Evolutionary conservation across 1,139 yeast species (phyloP).

Genomic region (Scheffersomyces parashehatae): DNA sequence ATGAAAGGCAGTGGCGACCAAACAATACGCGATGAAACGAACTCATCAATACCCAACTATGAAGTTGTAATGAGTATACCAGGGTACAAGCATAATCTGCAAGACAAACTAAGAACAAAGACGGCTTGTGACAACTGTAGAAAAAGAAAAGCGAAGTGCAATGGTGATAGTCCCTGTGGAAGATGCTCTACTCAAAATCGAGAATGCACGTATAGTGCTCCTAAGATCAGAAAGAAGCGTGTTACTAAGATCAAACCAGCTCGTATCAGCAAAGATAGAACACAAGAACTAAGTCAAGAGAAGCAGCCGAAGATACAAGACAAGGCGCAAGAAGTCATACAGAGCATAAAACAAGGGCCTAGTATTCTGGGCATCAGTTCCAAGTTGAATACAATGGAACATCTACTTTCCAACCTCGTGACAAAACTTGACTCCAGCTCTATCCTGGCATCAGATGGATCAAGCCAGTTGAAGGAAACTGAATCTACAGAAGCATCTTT

Average conservation of each 20-base stretch:
- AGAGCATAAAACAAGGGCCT: too few species aligned
- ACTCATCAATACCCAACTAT: too few species aligned
- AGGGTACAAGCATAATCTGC: too few species aligned
- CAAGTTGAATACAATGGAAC: slow-evolving; percentile 12
- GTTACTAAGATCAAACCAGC: slow-evolving; percentile 5
- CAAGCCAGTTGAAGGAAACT: not conserved
- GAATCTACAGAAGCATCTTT: not conserved
- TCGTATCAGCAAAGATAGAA: not conserved
- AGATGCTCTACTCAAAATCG: slow-evolving; percentile 15
- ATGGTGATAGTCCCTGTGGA: slow-evolving; percentile 22
- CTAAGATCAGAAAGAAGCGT: slow-evolving; percentile 16
- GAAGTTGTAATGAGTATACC: too few species aligned
- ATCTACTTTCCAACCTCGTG: slow-evolving; percentile 8
- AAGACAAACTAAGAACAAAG: slow-evolving; percentile 10
- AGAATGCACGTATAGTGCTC: slow-evolving; percentile 17
- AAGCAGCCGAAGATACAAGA: too few species aligned
- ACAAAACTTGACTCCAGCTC: slow-evolving; percentile 5
- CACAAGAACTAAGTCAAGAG: not conserved
- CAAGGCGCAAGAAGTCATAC: too few species aligned
- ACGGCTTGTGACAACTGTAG: slow-evolving; percentile 28
- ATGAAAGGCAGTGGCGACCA: too few species aligned
- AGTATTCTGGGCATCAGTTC: slow-evolving; percentile 7
- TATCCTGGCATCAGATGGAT: not conserved
- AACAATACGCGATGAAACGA: too few species aligned
- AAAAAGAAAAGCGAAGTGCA: slow-evolving; percentile 24